A percentile compares a stretch with the other conserved stretches of the same genome.
These are phyloP conservation scores for Talaromyces sp. DNA, from an alignment of 2,329 filamentous ascomycete species.

Conservation along the genomic window DNA sequence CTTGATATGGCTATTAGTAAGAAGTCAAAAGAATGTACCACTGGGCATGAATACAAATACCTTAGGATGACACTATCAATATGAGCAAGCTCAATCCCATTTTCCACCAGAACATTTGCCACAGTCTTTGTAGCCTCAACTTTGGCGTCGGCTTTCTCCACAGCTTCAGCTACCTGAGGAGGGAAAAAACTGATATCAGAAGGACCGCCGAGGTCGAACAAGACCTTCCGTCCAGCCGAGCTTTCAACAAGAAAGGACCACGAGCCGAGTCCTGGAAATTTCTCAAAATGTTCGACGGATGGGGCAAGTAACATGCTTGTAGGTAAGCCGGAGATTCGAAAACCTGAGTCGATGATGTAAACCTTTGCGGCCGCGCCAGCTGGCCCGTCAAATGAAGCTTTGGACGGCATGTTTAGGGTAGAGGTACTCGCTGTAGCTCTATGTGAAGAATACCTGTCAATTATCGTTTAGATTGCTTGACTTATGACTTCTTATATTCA, in stretches of 20 bases:
- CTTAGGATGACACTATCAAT: slow-evolving; percentile 29
- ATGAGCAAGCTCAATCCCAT: slow-evolving; percentile 28
- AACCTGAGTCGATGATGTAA: slow-evolving; percentile 4
- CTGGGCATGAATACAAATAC: slow-evolving; percentile 17
- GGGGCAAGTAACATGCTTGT: not conserved
- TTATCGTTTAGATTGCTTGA: not conserved
- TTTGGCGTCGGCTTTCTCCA: not conserved
- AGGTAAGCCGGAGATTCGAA: not conserved
- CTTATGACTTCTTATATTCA: not conserved
- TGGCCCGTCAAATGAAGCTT: not conserved
- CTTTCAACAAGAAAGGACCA: slow-evolving; percentile 24
- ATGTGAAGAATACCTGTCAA: not conserved
- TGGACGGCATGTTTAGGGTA: not conserved
- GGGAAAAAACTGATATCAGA: slow-evolving; percentile 44
- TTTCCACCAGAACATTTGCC: slow-evolving; percentile 36
- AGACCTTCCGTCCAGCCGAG: slow-evolving; percentile 33
- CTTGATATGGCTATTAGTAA: slow-evolving; percentile 24
- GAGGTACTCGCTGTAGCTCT: not conserved
- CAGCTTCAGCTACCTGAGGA: slow-evolving; percentile 14
- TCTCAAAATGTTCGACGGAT: not conserved
- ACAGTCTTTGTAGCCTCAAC: slow-evolving; percentile 21
- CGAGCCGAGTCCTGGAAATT: not conserved
- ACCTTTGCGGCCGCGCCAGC: not conserved
- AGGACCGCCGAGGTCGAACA: slow-evolving; percentile 46
- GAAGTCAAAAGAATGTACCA: slow-evolving; percentile 27